Percentiles rank a stretch among this genome's conserved stretches.
These are phyloP conservation scores for Neurospora tetraspora DNA, from an alignment of 495 filamentous ascomycete genomes.

Conservation along the genomic window DNA sequence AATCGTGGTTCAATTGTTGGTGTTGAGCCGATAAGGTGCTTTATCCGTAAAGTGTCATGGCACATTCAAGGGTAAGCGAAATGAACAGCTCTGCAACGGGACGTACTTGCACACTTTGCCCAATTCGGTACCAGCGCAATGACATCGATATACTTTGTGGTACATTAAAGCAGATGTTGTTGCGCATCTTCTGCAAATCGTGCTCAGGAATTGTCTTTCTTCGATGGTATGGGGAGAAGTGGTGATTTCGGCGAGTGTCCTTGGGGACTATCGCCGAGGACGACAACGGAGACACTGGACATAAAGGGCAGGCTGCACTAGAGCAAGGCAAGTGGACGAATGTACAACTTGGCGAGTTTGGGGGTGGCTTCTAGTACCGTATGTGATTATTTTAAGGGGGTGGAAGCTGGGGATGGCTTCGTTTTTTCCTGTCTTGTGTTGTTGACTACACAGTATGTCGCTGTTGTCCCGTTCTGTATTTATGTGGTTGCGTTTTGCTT, in stretches of 20 bases:
- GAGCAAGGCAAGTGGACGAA: no score
- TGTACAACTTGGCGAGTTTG: neutral
- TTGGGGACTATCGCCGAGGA: neutral
- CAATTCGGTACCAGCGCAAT: neutral
- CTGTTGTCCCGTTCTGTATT: no score
- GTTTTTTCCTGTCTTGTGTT: neutral
- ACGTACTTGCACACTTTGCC: no score
- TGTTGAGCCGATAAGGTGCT: neutral
- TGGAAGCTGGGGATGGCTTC: neutral
- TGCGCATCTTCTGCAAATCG: neutral
- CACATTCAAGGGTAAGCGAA: neutral
- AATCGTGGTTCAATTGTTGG: neutral
- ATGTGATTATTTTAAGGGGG: neutral
- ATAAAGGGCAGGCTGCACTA: neutral
- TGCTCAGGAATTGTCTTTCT: neutral
- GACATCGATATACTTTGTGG: neutral
- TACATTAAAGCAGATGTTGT: neutral
- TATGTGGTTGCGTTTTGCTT: neutral
- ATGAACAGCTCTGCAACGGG: neutral
- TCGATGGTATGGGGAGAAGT: neutral
- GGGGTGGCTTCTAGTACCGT: neutral
- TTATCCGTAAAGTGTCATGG: neutral
- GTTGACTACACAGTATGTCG: no score
- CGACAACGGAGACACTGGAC: neutral
- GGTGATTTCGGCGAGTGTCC: neutral